Evolutionary conservation across 139 green algal species (phyloP), one percentile per base, ranked within the genome.

Genomic region (Pycnococcus provasolii): DNA sequence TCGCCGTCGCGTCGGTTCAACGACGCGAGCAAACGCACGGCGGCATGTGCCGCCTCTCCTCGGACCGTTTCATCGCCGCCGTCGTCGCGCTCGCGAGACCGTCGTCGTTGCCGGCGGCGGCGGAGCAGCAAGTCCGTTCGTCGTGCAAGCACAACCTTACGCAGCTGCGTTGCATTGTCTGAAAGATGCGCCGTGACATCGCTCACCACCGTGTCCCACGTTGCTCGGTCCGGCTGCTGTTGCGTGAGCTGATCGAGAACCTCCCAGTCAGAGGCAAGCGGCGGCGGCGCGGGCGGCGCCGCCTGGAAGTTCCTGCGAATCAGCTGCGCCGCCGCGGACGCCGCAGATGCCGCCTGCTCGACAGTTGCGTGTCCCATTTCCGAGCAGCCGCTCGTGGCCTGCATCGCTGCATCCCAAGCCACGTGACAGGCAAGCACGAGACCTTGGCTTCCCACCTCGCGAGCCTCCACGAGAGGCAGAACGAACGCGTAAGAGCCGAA

Each of bases 141-240:
- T 4, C 70, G 53, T 6, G 70, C 70, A 26, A 76, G 58, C 46
- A 76, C 70, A 1, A 76, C 70, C 42, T 74, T 74, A 2, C 58
- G 52, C 1, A 74, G 60, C 60, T 13, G 60, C 60, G 60, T 15
- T 15, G 7, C n/a, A 15, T 54, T 0, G 37, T 37, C 42, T 41
- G 37, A 5, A 26, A n/a, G 57, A 9, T 9, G n/a, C 57, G 37
- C 57, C 8, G 13, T 45, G 13, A 44, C 45, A 1, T 50, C 62
- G 46, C 50, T 60, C 62, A 45, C 62, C 39, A 39, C 39, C 47
- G 42, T 9, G 60, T 3, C 60, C 11, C 4, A 9, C 37, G 62
- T 53, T 37, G 15, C 26, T 26, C 37, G 46, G 37, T 3, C n/a
- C 62, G 37, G 40, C 13, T 7, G 40, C 48, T 37, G 46, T 41